phyloP scores from a whole-genome alignment of 768 basidiomycete genomes.

The Mycena sanguinolenta region DNA sequence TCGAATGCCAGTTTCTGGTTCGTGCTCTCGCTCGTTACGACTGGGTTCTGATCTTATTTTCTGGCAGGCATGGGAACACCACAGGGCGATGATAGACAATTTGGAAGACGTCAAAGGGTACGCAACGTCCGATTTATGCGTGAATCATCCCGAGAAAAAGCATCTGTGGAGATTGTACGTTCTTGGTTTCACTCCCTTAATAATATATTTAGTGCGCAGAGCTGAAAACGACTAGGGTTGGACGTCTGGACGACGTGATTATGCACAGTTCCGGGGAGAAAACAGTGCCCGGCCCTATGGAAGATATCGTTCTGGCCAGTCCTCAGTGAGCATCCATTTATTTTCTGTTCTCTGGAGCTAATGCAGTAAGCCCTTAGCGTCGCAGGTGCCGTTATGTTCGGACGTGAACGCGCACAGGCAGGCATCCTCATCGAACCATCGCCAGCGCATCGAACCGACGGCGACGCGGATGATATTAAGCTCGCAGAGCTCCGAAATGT shows the following conservation, averaged over 20 bases:
- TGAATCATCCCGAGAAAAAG: no score
- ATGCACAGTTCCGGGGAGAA: slow-evolving; percentile 50
- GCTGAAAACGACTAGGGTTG: slow-evolving; percentile 38
- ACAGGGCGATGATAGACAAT: slow-evolving; percentile 26
- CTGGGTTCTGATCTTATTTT: neutral
- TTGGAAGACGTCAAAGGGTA: no score
- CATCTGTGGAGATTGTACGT: no score
- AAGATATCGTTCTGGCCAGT: slow-evolving; percentile 37
- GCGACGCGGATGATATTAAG: slow-evolving; percentile 41
- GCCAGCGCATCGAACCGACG: slow-evolving; percentile 44
- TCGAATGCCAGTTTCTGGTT: no score
- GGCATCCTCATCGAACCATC: slow-evolving; percentile 50
- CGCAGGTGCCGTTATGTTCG: slow-evolving; percentile 55
- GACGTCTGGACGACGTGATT: slow-evolving; percentile 49
- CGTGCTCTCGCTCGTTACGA: neutral
- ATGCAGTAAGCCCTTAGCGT: slow-evolving; percentile 40
- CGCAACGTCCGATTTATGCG: no score
- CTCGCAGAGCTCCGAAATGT: slow-evolving; percentile 48
- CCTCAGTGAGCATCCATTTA: slow-evolving; percentile 33
- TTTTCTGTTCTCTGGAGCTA: neutral
- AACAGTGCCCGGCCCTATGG: slow-evolving; percentile 47
- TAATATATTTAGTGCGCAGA: neutral
- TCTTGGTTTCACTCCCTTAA: no score
- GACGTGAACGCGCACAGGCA: slow-evolving; percentile 49
- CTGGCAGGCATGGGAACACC: slow-evolving; percentile 43